Base-by-base conservation (phyloP, 2,329 filamentous ascomycete genomes). In the Penicillium sclerotigenum region DNA sequence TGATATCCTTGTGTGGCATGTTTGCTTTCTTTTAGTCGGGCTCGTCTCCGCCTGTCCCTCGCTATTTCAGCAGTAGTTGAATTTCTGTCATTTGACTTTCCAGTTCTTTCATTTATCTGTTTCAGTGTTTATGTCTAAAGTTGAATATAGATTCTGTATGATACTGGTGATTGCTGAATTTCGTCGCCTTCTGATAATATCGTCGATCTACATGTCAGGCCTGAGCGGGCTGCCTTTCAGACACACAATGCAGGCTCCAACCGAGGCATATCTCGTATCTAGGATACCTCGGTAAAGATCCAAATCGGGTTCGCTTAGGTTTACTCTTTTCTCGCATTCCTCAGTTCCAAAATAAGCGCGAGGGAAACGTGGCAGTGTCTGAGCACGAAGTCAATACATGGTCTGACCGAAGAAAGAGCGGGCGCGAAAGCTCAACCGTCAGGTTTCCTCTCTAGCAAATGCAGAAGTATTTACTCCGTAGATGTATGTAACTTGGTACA, bases 311-410 rank as follows among this genome's bases (percentile, higher is more conserved):
- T 52, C 47, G 40, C 47, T 31, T 46, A 24, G 28, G 2, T 28
- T 46, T 29, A 55, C 40, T n/a, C 26, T 34, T 36, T 46, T 46
- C 24, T 18, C 34, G 6, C 47, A 55, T 55, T 55, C 53, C 40
- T 46, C 34, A 9, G 24, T 43, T 43, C 24, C 11, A 22, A 52
- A 41, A 34, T 53, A 38, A 47, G 42, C 16, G 20, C 26, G 14
- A 20, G 47, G 33, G 26, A 45, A 55, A 55, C 53, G 53, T 55
- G 51, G 51, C 36, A 49, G 28, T 41, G 33, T 52, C 53, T 33
- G 40, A 40, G 47, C 47, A 29, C 26, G 14, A 31, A 45, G 36
- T 36, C 22, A 54, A 50, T 20, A 34, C 40, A 29, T 16, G 6
- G 24, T 47, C 33, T 46, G n/a, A 18, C 22, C 31, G 22, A 47